Evolutionary conservation across 805 yeast species (phyloP).

Genomic region (Myxozyma vanderwaltii): DNA sequence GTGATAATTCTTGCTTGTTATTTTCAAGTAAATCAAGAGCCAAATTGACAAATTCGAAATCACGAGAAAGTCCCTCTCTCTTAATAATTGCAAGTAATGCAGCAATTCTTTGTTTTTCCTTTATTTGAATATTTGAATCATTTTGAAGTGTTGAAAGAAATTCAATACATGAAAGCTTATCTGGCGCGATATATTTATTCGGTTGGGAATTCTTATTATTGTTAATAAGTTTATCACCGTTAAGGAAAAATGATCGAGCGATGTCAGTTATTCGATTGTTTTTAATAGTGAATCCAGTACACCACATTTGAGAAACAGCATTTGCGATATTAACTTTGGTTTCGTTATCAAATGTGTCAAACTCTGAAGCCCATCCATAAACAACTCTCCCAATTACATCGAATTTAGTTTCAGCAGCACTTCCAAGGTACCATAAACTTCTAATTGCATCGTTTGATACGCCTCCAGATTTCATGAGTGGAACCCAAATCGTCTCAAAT

Average conservation of each 20-base stretch:
- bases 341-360: not conserved
- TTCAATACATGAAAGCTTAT: not conserved
- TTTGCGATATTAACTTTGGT: not conserved
- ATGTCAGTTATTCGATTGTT: conserved; percentile 5
- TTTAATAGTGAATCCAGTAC: conserved; percentile 18
- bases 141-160: not conserved
- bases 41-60: not conserved
- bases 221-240: not conserved
- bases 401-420: conserved; percentile 12
- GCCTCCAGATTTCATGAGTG: conserved; percentile 9
- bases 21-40: not conserved
- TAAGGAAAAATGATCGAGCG: conserved; percentile 5
- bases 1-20: not conserved
- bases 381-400: conserved; percentile 17
- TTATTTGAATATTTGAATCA: not conserved
- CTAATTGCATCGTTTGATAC: conserved; percentile 26
- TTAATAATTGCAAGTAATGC: not conserved
- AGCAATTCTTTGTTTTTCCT: not conserved
- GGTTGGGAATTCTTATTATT: not conserved
- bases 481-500: conserved; percentile 16
- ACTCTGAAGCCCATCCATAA: conserved; percentile 1
- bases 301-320: conserved; percentile 27
- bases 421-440: conserved; percentile 24
- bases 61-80: not conserved
- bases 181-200: conserved; percentile 4